A percentile compares a stretch with the other conserved stretches of the same genome.
phyloP scores from a whole-genome alignment of 2,329 filamentous ascomycete species.

The Cercospora sojina region DNA sequence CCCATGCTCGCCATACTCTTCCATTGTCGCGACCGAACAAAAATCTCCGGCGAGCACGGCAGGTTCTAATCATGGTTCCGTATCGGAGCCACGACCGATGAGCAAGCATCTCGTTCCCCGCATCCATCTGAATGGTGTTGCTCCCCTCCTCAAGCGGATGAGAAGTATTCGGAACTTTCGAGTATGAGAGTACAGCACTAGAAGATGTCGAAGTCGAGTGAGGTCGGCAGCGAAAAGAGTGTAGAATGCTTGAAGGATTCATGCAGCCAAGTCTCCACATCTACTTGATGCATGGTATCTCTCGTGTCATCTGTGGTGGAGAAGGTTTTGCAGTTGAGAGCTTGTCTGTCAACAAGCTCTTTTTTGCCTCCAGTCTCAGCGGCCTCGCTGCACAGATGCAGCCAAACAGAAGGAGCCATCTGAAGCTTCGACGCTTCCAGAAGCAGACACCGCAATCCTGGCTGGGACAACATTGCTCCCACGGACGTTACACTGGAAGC shows the following conservation, averaged over 20 bases:
- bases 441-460: not conserved
- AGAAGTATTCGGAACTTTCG: not conserved
- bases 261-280: not conserved
- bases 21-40: not conserved
- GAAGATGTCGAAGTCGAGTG: not conserved
- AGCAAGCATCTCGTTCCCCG: not conserved
- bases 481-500: not conserved
- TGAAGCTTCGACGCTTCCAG: not conserved
- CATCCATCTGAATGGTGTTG: slow-evolving; percentile 3
- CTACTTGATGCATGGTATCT: too few species aligned
- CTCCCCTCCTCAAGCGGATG: not conserved
- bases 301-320: not conserved
- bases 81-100: not conserved
- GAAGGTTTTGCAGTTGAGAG: not conserved
- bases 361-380: not conserved
- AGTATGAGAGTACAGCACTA: not conserved
- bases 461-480: not conserved
- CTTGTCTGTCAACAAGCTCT: not conserved
- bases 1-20: not conserved
- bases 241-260: not conserved
- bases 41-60: not conserved
- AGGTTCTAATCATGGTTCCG: not conserved
- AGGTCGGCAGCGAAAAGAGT: not conserved
- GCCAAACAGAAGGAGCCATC: not conserved
- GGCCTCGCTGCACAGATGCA: not conserved